These are phyloP conservation scores for Claviceps arundinis DNA, from an alignment of 2,329 filamentous ascomycete genomes.

Conservation along the genomic window DNA sequence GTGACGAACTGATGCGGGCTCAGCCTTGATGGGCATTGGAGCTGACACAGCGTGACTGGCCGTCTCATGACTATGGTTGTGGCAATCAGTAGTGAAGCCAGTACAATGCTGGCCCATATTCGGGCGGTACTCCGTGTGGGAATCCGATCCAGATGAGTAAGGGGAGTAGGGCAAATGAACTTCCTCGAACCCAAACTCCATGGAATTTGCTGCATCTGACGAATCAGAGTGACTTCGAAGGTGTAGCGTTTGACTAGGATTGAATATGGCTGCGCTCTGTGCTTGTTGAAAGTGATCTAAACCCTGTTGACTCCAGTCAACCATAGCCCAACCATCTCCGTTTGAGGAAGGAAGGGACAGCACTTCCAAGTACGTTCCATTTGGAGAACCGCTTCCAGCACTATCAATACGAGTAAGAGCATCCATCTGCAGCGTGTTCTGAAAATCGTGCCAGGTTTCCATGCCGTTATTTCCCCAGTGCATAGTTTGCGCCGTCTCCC, in stretches of 20 bases:
- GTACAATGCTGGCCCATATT: slow-evolving; percentile 37
- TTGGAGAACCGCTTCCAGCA: slow-evolving; percentile 32
- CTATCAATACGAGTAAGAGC: slow-evolving; percentile 25
- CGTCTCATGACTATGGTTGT: slow-evolving; percentile 34
- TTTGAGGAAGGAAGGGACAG: slow-evolving; percentile 69
- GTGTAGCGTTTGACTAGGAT: slow-evolving; percentile 82
- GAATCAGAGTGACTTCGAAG: slow-evolving; percentile 78
- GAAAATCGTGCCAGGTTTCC: slow-evolving; percentile 71
- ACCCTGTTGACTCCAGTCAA: slow-evolving; percentile 61
- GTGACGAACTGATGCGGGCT: slow-evolving; percentile 37
- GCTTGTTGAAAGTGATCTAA: slow-evolving; percentile 43
- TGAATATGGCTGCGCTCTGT: slow-evolving; percentile 63
- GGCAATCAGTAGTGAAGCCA: slow-evolving; percentile 45
- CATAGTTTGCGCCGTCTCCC: slow-evolving; percentile 39
- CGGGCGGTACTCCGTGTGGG: slow-evolving; percentile 17
- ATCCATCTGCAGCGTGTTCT: slow-evolving; percentile 44
- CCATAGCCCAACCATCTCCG: slow-evolving; percentile 76
- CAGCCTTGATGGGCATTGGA: slow-evolving; percentile 55
- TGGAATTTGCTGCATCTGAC: slow-evolving; percentile 53
- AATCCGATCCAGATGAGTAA: slow-evolving; percentile 73
- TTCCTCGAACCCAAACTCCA: slow-evolving; percentile 71
- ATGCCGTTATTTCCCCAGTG: slow-evolving; percentile 49
- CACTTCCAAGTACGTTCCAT: slow-evolving; percentile 61
- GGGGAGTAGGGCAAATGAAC: slow-evolving; percentile 61
- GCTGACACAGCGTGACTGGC: slow-evolving; percentile 57